phyloP scores from a whole-genome alignment of 2,329 filamentous ascomycete genomes.

The Botrytis elliptica region DNA sequence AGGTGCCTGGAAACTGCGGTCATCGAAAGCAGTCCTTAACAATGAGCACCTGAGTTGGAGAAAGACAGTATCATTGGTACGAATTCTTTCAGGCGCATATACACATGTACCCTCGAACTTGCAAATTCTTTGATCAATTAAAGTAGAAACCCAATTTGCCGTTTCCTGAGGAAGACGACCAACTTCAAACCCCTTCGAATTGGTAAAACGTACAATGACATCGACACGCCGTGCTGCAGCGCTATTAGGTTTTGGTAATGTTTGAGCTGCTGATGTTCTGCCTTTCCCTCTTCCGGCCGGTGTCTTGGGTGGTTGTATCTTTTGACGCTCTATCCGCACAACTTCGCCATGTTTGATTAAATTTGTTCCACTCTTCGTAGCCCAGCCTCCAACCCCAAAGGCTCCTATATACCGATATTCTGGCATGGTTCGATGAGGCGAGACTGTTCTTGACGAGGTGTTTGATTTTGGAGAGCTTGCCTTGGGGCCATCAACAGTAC shows the following conservation, averaged over 20 bases:
- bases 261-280: constrained; percentile 36
- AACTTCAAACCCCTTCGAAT: constrained; percentile 73
- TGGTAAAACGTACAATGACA: constrained; percentile 89
- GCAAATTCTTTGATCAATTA: constrained; percentile 89
- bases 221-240: constrained; percentile 67
- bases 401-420: constrained; percentile 77
- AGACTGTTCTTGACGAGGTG: constrained; percentile 36
- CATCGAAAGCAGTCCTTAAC: constrained; percentile 70
- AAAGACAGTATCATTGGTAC: constrained; percentile 93
- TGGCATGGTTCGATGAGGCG: constrained; percentile 46
- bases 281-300: constrained; percentile 47
- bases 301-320: constrained; percentile 59
- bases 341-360: constrained; percentile 77
- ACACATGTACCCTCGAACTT: constrained; percentile 85
- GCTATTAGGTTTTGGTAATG: constrained; percentile 37
- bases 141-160: constrained; percentile 85
- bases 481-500: neutral
- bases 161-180: constrained; percentile 84
- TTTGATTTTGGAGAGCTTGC: neutral
- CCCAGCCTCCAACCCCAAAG: constrained; percentile 90
- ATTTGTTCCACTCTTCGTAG: constrained; percentile 75
- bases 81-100: constrained; percentile 78
- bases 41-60: constrained; percentile 80
- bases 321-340: constrained; percentile 85
- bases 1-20: constrained; percentile 58